Base-by-base conservation (phyloP, 805 yeast genomes). In the Metschnikowia continentalis region DNA sequence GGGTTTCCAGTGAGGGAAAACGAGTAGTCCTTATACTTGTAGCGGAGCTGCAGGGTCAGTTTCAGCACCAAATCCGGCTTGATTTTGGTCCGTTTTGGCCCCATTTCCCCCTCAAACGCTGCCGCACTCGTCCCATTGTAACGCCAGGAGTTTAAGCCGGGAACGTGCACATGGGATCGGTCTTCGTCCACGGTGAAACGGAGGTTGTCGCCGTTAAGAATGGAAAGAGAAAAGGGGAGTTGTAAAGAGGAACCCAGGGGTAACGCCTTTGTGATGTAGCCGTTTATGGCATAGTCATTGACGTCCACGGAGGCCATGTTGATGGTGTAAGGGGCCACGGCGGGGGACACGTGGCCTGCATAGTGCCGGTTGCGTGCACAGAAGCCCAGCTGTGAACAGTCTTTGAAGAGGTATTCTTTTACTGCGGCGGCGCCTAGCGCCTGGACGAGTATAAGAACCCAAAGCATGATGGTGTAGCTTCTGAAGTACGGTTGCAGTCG, bases 331-430 rank as follows among this genome's bases (percentile, higher is more conserved):
- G 58, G 59, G 13, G 69, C 54, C 30, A 20, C 32, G 39, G 48
- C 58, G 6, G 49, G 30, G 15, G 47, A 38, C 7, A 46, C 35
- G 14, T 39, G 48, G 11, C 46, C 37, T 1, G 89, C 88, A 62
- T 79, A 89, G 51, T 80, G 82, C 49, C 92, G 72, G 61, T 91
- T 88, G 66, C 98, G 77, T 46, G 76, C 68, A 63, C 98, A 91
- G 63, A 91, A 90, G 6, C 96, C 96, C 15, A 90, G 79, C 60
- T 86, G 84, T 5, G 75, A 81, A 66, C 98, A 91, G 13, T 75
- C 80, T 63, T 89, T 88, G 74, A 90, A 86, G 49, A 89, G 67
- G 55, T 83, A 81, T 2, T 79, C 81, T 58, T 85, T 84, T 36
- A 83, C 90, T 5, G 67, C 68, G 6, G 53, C 22, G 35, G 35